phyloP scores from a whole-genome alignment of 2,329 filamentous ascomycete species.

The Verticillium nonalfalfae region DNA sequence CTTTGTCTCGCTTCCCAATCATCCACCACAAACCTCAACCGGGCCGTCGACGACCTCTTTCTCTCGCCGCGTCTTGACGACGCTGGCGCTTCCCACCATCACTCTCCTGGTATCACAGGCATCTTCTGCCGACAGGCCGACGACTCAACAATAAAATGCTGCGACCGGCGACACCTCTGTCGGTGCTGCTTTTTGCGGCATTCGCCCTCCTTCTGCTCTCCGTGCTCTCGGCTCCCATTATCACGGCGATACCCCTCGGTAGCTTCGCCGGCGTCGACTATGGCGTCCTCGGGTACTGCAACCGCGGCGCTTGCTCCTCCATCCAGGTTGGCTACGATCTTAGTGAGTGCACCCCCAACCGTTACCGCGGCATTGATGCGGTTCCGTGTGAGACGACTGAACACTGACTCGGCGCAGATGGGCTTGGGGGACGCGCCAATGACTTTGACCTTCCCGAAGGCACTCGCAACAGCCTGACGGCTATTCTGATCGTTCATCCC shows the following conservation, averaged over 20 bases:
- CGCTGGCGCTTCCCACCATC: constrained; percentile 26
- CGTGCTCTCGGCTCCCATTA: constrained; percentile 85
- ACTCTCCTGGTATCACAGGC: not conserved
- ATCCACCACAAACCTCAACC: not conserved
- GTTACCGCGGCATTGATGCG: too few relatives aligned
- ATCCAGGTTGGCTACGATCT: constrained; percentile 82
- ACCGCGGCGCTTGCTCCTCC: constrained; percentile 54
- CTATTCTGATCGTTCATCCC: constrained; percentile 87
- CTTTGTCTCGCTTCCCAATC: not conserved
- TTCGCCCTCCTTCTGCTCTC: constrained; percentile 82
- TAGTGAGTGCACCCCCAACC: constrained; percentile 48
- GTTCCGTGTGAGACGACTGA: not conserved
- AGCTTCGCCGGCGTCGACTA: constrained; percentile 71
- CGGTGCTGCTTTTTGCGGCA: constrained; percentile 76
- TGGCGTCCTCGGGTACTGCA: constrained; percentile 89
- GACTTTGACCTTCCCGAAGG: constrained; percentile 50
- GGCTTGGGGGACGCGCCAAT: constrained; percentile 7
- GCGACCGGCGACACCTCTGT: constrained; percentile 86
- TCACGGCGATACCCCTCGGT: constrained; percentile 78
- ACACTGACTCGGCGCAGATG: not conserved
- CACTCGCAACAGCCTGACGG: constrained; percentile 63
- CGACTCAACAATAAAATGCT: constrained; percentile 57
- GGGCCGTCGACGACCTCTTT: constrained; percentile 1
- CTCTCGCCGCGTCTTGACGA: constrained; percentile 35
- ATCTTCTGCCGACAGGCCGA: constrained; percentile 8